Evolutionary conservation across 2,329 filamentous ascomycete species (phyloP).

Genomic region (Pseudogymnoascus sp.): DNA sequence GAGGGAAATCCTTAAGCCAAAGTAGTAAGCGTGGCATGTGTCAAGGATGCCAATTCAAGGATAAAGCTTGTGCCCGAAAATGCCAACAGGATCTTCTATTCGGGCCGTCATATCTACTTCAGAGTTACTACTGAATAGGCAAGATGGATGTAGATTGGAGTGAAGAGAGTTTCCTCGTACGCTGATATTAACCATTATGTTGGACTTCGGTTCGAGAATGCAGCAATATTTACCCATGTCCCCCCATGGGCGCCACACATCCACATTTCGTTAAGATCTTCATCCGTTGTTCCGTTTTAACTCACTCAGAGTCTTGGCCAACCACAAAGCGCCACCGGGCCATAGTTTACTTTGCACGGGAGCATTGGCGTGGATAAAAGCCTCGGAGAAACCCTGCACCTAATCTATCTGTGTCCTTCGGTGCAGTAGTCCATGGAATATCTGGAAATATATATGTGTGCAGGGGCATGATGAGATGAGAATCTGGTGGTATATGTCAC

Average conservation of each 20-base stretch:
- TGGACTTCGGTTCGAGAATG: neutral
- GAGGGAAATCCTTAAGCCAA: neutral
- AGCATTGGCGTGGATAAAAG: neutral
- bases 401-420: constrained; percentile 3
- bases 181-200: neutral
- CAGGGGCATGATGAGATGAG: neutral
- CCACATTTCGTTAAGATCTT: neutral
- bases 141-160: neutral
- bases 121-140: neutral
- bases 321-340: neutral
- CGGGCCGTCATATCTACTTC: neutral
- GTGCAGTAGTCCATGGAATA: neutral
- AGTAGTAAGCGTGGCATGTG: neutral
- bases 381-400: neutral
- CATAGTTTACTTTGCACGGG: neutral
- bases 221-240: neutral
- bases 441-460: neutral
- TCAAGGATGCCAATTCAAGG: neutral
- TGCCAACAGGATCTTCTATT: neutral
- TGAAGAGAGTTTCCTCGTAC: neutral
- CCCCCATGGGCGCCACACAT: neutral
- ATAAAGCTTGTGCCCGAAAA: neutral
- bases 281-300: constrained; percentile 3
- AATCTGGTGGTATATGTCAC: neutral
- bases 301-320: neutral